Evolutionary conservation across 768 basidiomycete species (phyloP).

Genomic region (Sporobolomyces phaffii): DNA sequence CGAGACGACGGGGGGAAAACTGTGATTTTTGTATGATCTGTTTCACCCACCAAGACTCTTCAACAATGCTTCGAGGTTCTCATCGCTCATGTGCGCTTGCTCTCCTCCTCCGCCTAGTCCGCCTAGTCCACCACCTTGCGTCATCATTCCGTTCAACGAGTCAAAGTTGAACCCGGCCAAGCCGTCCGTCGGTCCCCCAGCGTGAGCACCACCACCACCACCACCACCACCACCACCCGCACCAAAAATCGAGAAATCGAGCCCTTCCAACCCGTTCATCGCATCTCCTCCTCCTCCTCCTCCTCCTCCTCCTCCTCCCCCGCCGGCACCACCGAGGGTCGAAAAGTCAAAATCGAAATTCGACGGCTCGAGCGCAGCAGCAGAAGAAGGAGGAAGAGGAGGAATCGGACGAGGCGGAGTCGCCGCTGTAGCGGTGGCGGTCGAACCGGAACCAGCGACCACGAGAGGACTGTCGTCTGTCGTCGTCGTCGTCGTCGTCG

Average conservation of each 20-base stretch:
- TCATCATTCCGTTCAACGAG: not conserved
- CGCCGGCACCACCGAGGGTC: not conserved
- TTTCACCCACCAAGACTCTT: slow-evolving; percentile 6
- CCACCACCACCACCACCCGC: not conserved
- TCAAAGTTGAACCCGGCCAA: slow-evolving; percentile 6
- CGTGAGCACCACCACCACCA: too few relatives aligned
- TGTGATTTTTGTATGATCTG: too few relatives aligned
- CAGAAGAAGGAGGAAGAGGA: too few relatives aligned
- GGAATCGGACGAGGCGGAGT: not conserved
- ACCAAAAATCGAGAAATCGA: slow-evolving; percentile 1
- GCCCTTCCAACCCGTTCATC: not conserved
- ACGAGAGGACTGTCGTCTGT: too few relatives aligned
- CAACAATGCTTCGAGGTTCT: slow-evolving; percentile 6
- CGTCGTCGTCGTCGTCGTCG: too few relatives aligned
- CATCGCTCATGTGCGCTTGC: not conserved
- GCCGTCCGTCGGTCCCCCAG: not conserved
- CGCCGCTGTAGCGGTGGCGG: not conserved
- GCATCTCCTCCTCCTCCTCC: too few relatives aligned
- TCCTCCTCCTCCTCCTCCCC: not conserved
- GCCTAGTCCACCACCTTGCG: not conserved
- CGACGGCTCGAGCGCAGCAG: too few relatives aligned
- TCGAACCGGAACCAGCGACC: too few relatives aligned
- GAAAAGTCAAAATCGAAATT: not conserved
- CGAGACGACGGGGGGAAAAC: too few relatives aligned
- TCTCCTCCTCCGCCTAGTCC: not conserved